These are phyloP conservation scores for Elaphomyces granulatus DNA, from an alignment of 495 filamentous ascomycete species.

Conservation along the genomic window DNA sequence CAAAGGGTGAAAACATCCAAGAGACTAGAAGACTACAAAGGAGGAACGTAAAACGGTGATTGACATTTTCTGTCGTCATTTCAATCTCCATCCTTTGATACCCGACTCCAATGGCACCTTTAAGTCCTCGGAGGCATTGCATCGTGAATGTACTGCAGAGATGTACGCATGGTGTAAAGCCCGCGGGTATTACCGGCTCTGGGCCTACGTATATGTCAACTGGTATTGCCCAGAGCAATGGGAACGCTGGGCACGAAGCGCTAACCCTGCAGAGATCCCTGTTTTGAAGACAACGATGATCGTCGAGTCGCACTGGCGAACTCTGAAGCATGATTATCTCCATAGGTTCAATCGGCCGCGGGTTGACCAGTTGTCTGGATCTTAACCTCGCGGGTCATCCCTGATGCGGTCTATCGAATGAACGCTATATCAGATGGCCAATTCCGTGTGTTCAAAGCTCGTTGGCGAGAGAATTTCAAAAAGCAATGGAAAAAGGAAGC, in stretches of 20 bases:
- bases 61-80: slow-evolving; percentile 1
- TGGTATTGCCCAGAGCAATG: neutral
- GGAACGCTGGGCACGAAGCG: neutral
- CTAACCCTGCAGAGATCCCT: slow-evolving; percentile 1
- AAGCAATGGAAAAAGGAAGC: slow-evolving; percentile 4
- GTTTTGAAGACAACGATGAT: slow-evolving; percentile 2
- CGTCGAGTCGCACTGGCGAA: slow-evolving; percentile 1
- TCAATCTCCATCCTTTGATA: slow-evolving; percentile 1
- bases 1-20: neutral
- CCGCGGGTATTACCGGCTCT: slow-evolving; percentile 3
- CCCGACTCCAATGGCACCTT: neutral
- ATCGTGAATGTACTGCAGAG: slow-evolving; percentile 3
- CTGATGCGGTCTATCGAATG: slow-evolving; percentile 4
- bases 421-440: slow-evolving; percentile 2
- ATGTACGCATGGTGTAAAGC: slow-evolving; percentile 3
- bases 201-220: slow-evolving; percentile 1
- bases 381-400: neutral
- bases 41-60: slow-evolving; percentile 2
- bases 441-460: slow-evolving; percentile 6
- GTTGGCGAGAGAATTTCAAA: slow-evolving; percentile 4
- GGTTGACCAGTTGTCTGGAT: slow-evolving; percentile 1
- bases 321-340: slow-evolving; percentile 2
- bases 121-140: slow-evolving; percentile 2
- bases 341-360: slow-evolving; percentile 1
- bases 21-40: neutral